These are phyloP conservation scores for Tricholoma flavovirens DNA, from an alignment of 768 basidiomycete species.

Conservation along the genomic window DNA sequence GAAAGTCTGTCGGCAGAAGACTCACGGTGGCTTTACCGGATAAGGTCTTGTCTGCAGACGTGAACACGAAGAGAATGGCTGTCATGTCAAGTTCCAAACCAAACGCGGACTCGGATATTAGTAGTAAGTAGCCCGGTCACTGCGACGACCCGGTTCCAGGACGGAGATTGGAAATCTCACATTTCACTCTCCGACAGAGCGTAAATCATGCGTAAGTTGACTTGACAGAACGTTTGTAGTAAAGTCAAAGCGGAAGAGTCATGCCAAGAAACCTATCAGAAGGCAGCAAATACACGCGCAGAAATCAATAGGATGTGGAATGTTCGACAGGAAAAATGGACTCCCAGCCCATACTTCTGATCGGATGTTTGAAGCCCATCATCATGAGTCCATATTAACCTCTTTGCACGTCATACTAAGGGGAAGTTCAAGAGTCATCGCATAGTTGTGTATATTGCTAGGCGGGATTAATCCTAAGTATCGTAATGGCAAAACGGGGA, in stretches of 20 bases:
- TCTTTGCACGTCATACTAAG: background rate
- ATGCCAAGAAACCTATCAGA: no score
- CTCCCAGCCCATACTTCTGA: background rate
- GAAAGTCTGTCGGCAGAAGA: no score
- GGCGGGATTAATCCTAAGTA: background rate
- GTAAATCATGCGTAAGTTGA: no score
- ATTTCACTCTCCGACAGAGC: no score
- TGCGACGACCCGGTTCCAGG: no score
- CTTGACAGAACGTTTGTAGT: no score
- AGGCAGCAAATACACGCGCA: no score
- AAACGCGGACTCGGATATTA: no score
- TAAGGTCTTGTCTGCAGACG: slow-evolving; percentile 56
- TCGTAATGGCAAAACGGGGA: background rate
- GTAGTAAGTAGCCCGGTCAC: no score
- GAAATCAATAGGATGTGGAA: background rate
- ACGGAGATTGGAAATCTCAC: no score
- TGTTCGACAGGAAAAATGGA: background rate
- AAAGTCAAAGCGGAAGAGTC: no score
- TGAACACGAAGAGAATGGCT: slow-evolving; percentile 68
- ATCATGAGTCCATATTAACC: background rate
- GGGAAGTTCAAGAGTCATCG: background rate
- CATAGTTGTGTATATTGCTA: background rate
- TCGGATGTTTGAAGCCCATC: background rate
- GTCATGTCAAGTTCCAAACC: slow-evolving; percentile 24
- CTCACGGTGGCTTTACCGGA: slow-evolving; percentile 46